Base-by-base conservation (phyloP, 306 rosid genomes). In the Malus orientalis region DNA sequence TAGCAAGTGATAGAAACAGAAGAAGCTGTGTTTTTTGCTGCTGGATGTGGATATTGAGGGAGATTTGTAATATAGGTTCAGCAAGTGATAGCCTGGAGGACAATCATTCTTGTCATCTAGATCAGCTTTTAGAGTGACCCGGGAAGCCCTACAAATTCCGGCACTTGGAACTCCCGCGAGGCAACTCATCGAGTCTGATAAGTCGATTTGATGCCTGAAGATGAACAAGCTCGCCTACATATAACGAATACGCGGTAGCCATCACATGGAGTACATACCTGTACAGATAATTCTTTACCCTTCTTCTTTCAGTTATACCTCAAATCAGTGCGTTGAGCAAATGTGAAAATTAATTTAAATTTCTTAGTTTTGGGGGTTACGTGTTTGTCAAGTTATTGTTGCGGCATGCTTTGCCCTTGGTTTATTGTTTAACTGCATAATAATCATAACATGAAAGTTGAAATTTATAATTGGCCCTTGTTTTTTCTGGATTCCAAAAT, bases 261-360 rank as follows among this genome's bases (percentile, higher is more conserved):
- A 69, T 71, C 57, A 71, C 74, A 78, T 54, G 67, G 71, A 83
- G 30, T 82, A 70, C 81, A 80, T 86, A 84, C 63, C 38, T 89
- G 97, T 89, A 87, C 82, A 89, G 85, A 83, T 54, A 62, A 76
- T 83, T 58, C 59, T 75, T 71, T 23, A 12, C 62, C 36, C 8
- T 73, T 59, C 36, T 29, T n/a, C 32, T 75, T 23, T 36, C 62
- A 9, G 25, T 58, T 58, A n/a, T 11, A 58, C 62, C 29, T 58
- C 27, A 58, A n/a, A 58, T 58, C 29, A n/a, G 23, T n/a, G 14
- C 3, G 78, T 49, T 47, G 32, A 13, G 70, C 38, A 23, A 47
- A 30, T 74, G 62, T 30, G 78, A 74, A 62, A 44, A 62, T 29
- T 47, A 51, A 4, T 38, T 8, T 16, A 16, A 40, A 38, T 15